Conservation (phyloP, 371 early-diverging fungal genomes). For the Mortierella sp. region DNA sequence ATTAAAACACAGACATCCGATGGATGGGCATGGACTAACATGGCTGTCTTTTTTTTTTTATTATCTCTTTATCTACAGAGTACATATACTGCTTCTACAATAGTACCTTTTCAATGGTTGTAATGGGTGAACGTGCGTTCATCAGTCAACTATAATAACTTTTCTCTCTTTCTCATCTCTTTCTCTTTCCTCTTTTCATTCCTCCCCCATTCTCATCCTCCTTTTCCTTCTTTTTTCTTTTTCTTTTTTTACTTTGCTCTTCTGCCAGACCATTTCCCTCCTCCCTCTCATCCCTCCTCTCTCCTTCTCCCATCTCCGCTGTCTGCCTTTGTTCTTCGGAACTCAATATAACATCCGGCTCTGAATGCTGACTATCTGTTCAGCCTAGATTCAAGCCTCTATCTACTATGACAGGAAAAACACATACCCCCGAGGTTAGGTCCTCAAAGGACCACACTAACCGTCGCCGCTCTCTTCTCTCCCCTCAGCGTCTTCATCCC, state of each 20-base stretch:
- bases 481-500: slow-evolving; percentile 8
- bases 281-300: neutral
- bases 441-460: slow-evolving; percentile 22
- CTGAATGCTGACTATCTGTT: neutral
- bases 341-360: neutral
- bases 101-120: no score
- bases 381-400: neutral
- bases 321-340: neutral
- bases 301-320: neutral
- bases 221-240: neutral
- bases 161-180: neutral
- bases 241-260: neutral
- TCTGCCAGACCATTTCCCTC: neutral
- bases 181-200: neutral
- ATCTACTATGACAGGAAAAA: slow-evolving; percentile 50
- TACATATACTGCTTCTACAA: no score
- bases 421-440: slow-evolving; percentile 48
- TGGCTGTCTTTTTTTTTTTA: no score
- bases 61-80: no score
- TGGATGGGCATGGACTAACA: no score
- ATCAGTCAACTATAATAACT: no score
- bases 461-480: slow-evolving; percentile 1
- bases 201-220: neutral
- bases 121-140: no score
- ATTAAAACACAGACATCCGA: no score